Conservation (phyloP, 2,329 filamentous ascomycete genomes). For the Aureobasidium sp. region DNA sequence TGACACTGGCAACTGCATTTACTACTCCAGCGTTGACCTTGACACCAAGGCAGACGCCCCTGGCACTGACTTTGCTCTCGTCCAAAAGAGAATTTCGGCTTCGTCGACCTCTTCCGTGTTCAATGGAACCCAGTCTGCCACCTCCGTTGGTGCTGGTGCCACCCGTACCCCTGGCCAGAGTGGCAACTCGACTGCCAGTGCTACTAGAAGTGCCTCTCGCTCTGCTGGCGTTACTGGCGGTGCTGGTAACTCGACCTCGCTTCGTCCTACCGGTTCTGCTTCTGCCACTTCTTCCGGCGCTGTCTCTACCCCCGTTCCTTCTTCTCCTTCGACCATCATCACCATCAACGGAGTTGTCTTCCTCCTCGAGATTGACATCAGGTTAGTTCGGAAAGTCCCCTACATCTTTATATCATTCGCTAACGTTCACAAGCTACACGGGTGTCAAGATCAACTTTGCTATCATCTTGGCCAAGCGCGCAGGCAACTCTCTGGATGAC, state of each 20-base stretch:
- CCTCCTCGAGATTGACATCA: not conserved
- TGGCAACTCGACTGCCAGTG: not conserved
- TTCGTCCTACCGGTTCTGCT: not conserved
- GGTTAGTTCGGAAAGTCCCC: too few species aligned
- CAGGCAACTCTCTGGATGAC: not conserved
- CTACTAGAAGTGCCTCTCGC: not conserved
- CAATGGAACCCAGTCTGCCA: not conserved
- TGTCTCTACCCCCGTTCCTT: not conserved
- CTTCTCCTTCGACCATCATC: not conserved
- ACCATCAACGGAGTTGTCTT: not conserved
- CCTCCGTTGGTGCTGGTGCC: not conserved
- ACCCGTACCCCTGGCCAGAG: not conserved
- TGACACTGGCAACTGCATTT: not conserved
- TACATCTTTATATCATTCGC: too few species aligned
- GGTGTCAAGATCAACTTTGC: slow-evolving; percentile 7
- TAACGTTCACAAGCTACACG: not conserved
- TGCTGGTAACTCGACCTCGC: not conserved
- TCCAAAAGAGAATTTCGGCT: not conserved
- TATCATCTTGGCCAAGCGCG: slow-evolving; percentile 1
- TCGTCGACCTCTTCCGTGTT: not conserved
- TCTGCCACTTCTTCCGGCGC: not conserved
- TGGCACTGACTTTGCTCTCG: slow-evolving; percentile 6
- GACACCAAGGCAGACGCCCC: too few species aligned
- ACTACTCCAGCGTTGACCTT: not conserved
- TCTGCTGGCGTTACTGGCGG: not conserved